Evolutionary conservation across 2,329 filamentous ascomycete species (phyloP), one percentile per base, ranked within the genome.

Genomic region (Aureobasidium sp.): DNA sequence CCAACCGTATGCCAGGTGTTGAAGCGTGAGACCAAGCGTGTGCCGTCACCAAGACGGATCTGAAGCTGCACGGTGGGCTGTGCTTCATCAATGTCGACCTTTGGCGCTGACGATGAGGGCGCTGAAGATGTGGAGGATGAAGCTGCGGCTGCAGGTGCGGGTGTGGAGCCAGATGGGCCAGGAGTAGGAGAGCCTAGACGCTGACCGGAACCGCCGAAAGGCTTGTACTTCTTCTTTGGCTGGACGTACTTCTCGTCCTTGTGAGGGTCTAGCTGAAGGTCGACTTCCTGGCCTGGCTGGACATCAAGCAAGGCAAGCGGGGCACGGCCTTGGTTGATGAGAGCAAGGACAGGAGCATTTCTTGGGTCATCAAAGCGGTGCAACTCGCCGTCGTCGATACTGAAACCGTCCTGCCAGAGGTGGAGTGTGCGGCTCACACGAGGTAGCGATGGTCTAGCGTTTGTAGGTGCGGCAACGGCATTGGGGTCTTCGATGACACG

Each of bases 341-440:
- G 87, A 62, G 85, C 79, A 48, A 94, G 78, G 59, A 88, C 88
- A 54, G 81, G 79, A 33, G 85, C 83, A 71, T 93, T 91, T 33
- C 81, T 81, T 0, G 89, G 89, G 72, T 94, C 89, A 68, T 92
- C 88, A 70, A 90, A 93, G 61, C 89, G 85, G 71, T 83, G 86
- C 40, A 94, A 82, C 50, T 86, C 83, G 31, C 90, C 90, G 69
- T 94, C 89, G 63, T 92, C 90, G 64, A 95, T 85, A 66, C 89
- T 93, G 76, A 94, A 93, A 15, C 90, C 90, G 70, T 95, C 87
- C 45, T 82, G 81, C 90, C 90, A 95, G 48, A 94, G 81, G 69
- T 93, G 90, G 59, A 95, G 79, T 12, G 85, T 82, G 56, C 89
- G 85, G 56, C 85, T 84, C 64, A 88, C 84, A 5, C 82, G 81